Evolutionary conservation across 2,329 filamentous ascomycete species (phyloP), one percentile per base, ranked within the genome.

Genomic region (Cladobotryum protrusum): DNA sequence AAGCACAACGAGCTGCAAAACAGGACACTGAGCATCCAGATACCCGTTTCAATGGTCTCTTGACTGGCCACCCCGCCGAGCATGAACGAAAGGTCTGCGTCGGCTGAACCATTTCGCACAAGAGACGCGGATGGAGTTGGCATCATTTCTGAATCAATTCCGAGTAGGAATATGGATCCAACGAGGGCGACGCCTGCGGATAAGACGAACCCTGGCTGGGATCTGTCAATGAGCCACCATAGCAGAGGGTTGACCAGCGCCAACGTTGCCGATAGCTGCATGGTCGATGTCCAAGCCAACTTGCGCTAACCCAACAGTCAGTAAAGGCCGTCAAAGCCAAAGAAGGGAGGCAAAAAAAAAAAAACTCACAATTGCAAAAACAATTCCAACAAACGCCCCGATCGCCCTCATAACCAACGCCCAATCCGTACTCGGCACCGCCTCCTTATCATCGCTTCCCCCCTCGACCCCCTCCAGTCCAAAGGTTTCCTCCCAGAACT

Each of bases 1-100:
- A 99, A 96, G 69, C 91, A 96, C 9, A 97, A 82, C 59, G 89
- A 90, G 62, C 89, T 95, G 69, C 93, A 96, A 65, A 96, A 99
- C 45, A 99, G 71, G 20, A 97, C 90, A 62, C 89, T 96, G 19
- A 92, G 77, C 62, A 96, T 86, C 92, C 93, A 99, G 4, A 90
- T 88, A 12, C 83, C 85, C 15, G 86, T 79, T 50, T 86, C 87
- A 1, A 90, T 66, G 6, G 74, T 82, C 58, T 88, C 81, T 46
- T 82, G 78, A 47, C 72, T 79, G 51, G 78, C 78, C 52, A 79
- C 72, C 42, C 77, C 81, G 56, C 72, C 81, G 55, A 76, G 52
- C 34, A 56, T 42, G 42, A 43, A 54, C 43, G 44, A 54, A 49
- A 45, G 48, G 52, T 54, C 41, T 52, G 48, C 45, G 56, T 52